A percentile compares a stretch with the other conserved stretches of the same genome.
phyloP scores from a whole-genome alignment of 139 green algal genomes.

The Microglena sp. region DNA sequence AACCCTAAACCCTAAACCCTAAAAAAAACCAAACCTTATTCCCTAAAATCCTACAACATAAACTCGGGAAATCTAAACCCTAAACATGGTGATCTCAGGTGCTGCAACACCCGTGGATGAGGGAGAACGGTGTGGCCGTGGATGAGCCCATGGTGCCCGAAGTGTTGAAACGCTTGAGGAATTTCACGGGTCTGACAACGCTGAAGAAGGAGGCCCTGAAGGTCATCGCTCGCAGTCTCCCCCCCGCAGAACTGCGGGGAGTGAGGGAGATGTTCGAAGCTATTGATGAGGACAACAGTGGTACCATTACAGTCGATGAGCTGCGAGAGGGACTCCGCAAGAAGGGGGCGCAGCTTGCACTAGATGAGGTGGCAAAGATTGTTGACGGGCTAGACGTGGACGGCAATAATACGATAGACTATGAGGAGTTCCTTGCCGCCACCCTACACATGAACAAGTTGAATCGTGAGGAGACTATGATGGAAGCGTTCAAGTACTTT shows the following conservation, averaged over 20 bases:
- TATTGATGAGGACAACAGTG: constrained; percentile 71
- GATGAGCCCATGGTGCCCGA: constrained; percentile 53
- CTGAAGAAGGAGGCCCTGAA: constrained; percentile 85
- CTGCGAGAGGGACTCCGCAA: constrained; percentile 34
- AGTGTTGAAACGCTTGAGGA: constrained; percentile 14
- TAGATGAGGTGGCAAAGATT: constrained; percentile 32
- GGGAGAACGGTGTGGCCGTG: constrained; percentile 55
- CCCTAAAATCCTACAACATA: no score
- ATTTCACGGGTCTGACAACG: constrained; percentile 88
- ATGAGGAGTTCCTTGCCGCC: constrained; percentile 64
- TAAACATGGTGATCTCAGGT: no score
- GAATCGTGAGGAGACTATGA: constrained; percentile 69
- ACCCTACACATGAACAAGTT: constrained; percentile 77
- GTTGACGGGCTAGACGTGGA: constrained; percentile 57
- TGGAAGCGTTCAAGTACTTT: constrained; percentile 70
- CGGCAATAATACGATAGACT: constrained; percentile 65
- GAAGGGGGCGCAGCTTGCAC: constrained; percentile 33
- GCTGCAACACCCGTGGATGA: constrained; percentile 88
- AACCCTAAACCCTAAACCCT: no score
- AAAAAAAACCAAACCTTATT: no score
- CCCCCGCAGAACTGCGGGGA: constrained; percentile 69
- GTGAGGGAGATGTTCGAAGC: constrained; percentile 68
- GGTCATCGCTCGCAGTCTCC: constrained; percentile 60
- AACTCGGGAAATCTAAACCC: no score
- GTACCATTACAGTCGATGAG: constrained; percentile 84